A percentile compares a stretch with the other conserved stretches of the same genome.
Evolutionary conservation across 257 asterid species (phyloP).

Genomic region (Euphrasia confusa): DNA sequence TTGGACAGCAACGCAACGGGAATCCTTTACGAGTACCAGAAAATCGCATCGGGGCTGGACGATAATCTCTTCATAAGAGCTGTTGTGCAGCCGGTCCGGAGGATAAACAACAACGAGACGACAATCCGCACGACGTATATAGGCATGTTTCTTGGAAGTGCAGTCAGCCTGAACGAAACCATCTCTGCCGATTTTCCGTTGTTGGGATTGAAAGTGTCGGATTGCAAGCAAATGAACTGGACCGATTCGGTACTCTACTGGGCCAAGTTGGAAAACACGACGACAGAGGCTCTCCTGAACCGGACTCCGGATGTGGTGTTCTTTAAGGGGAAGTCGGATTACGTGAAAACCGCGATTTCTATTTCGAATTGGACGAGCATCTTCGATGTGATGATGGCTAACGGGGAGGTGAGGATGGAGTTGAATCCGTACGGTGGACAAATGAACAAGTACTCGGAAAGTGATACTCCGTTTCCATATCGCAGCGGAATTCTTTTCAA

Average conservation of each 20-base stretch:
- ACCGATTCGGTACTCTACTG: conserved; percentile 32
- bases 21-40: conserved; percentile 22
- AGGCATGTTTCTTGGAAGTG: conserved; percentile 32
- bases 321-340: conserved; percentile 39
- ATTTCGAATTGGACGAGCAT: conserved; percentile 18
- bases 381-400: conserved; percentile 25
- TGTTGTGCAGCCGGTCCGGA: conserved; percentile 21
- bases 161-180: conserved; percentile 4
- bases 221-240: conserved; percentile 36
- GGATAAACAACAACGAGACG: not conserved
- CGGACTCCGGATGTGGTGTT: conserved; percentile 5
- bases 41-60: conserved; percentile 23
- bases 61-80: conserved; percentile 28
- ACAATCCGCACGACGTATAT: conserved; percentile 20
- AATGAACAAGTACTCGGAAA: too few species aligned
- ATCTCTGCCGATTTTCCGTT: conserved; percentile 21
- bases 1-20: conserved; percentile 22
- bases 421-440: too few species aligned
- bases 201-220: conserved; percentile 30
- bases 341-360: conserved; percentile 16
- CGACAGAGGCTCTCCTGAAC: conserved; percentile 13
- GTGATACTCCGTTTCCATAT: too few species aligned
- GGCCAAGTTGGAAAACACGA: conserved; percentile 21
- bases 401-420: too few species aligned
- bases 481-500: too few species aligned